These are phyloP conservation scores for Aegilops speltoides DNA, from an alignment of 176 grass and related monocot species.

Conservation along the genomic window DNA sequence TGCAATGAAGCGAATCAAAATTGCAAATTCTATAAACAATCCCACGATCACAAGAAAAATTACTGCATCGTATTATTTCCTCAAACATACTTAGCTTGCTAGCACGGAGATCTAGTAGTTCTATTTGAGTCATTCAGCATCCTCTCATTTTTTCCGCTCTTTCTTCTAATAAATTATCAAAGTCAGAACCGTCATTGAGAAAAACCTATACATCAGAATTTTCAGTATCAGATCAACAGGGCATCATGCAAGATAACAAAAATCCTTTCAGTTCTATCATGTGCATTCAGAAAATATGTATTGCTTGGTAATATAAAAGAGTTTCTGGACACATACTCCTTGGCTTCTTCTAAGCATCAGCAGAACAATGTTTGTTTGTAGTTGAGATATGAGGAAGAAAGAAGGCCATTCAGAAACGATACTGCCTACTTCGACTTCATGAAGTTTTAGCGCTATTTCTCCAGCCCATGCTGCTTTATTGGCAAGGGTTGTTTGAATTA, in stretches of 20 bases:
- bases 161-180: slow-evolving; percentile 62
- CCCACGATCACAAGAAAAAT: not conserved
- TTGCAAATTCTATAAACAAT: not conserved
- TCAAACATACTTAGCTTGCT: slow-evolving; percentile 67
- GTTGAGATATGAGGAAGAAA: slow-evolving; percentile 90
- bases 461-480: too few relatives aligned
- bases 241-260: slow-evolving; percentile 20
- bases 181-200: slow-evolving; percentile 40
- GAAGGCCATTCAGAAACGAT: slow-evolving; percentile 84
- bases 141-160: slow-evolving; percentile 31
- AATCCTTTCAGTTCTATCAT: not conserved
- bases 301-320: not conserved
- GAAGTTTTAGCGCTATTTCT: too few relatives aligned
- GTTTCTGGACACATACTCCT: slow-evolving; percentile 58
- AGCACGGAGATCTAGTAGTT: slow-evolving; percentile 76
- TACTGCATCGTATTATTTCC: slow-evolving; percentile 4
- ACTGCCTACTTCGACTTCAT: slow-evolving; percentile 75
- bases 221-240: not conserved
- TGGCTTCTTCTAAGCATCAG: slow-evolving; percentile 92
- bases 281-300: not conserved
- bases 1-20: not conserved
- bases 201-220: slow-evolving; percentile 38
- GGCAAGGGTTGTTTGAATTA: too few relatives aligned
- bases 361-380: slow-evolving; percentile 85
- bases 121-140: slow-evolving; percentile 66